Conservation (phyloP, 306 rosid species). For the Cicer judaicum region DNA sequence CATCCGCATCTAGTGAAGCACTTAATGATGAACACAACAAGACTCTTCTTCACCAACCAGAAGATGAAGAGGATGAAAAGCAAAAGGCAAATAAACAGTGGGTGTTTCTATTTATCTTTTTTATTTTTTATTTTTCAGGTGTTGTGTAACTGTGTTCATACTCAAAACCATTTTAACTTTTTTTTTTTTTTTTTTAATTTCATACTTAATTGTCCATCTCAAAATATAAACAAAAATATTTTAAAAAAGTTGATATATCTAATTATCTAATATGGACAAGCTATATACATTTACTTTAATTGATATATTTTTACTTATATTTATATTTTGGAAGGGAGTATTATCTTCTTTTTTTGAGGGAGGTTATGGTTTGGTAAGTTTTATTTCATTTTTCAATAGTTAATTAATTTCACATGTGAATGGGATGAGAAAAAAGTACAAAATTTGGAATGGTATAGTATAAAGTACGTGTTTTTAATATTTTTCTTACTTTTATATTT, state of each 20-base stretch:
- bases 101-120: conserved; percentile 34
- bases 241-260: too few species aligned
- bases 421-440: conserved; percentile 24
- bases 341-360: not conserved
- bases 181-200: not conserved
- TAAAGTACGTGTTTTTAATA: conserved; percentile 32
- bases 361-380: conserved; percentile 8
- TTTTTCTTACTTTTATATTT: not conserved
- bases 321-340: too few species aligned
- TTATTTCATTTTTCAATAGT: not conserved
- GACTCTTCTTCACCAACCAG: conserved; percentile 40
- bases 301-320: too few species aligned
- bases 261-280: too few species aligned
- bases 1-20: conserved; percentile 76
- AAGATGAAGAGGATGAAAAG: conserved; percentile 32
- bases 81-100: conserved; percentile 63
- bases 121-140: not conserved
- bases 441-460: conserved; percentile 1
- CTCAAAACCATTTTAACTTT: not conserved
- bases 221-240: too few species aligned
- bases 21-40: conserved; percentile 58
- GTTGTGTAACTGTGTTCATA: not conserved
- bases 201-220: too few species aligned
- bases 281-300: too few species aligned
- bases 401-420: not conserved